Base-by-base conservation (phyloP, 2,329 filamentous ascomycete species). In the Dryadomyces sulphureus region DNA sequence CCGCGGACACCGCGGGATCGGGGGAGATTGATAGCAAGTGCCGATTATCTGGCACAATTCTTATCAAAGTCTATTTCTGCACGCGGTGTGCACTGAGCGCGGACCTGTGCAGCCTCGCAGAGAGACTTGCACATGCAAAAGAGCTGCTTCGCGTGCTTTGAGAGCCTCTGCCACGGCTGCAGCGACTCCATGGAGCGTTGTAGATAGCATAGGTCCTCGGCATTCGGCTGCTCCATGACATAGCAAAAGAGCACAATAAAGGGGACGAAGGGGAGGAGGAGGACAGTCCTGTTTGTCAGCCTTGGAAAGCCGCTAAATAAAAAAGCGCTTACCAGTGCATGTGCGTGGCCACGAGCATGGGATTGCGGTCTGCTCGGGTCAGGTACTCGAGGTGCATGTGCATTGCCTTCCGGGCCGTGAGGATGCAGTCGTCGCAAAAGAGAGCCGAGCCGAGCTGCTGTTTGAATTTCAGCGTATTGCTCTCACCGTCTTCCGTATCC, bases 71-170 rank as follows among this genome's bases (percentile, higher is more conserved):
- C 17, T 19, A 21, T 19, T n/a, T 25, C 12, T 16, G 5, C 9
- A 7, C 14, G 38, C 21, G 19, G 38, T 14, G 25, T 16, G 21
- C 11, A 24, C 22, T 80, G 72, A 5, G 81, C 64, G 52, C 82
- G 82, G 3, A 79, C 60, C 41, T 65, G 65, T 5, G 78, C 76
- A 6, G 82, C 74, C 45, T 73, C 73, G 48, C 69, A 68, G 55
- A 82, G 75, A 19, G 81, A 68, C 35, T 71, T 67, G 53, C 74
- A 81, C 25, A 83, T 66, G n/a, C 69, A 72, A 54, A 77, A 72
- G 7, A 83, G 63, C 54, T 77, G 77, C 24, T 72, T 67, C 19
- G 77, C 69, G 2, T 73, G 70, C 54, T 79, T 71, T 1, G 76
- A 81, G 2, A 71, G 62, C 5, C 65, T 64, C 40, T 66, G 66